Conservation (phyloP, 352 stramenopile species). For the Phytophthora pinifolia region DNA sequence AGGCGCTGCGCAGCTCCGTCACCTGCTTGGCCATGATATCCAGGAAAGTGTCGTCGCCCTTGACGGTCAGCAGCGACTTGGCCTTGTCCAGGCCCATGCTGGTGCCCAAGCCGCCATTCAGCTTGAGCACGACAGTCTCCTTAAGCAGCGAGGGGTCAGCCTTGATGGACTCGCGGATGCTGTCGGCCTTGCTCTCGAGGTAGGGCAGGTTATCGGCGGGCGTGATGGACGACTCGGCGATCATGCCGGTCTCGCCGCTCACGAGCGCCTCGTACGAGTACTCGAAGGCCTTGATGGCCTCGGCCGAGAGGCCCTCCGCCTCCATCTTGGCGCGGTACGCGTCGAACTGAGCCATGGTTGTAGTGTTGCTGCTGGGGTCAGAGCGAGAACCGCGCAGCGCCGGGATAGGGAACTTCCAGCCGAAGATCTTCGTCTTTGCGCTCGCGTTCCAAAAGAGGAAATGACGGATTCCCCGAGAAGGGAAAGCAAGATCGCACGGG, state of each 20-base stretch:
- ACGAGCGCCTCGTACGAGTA: conserved; percentile 96
- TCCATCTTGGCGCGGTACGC: conserved; percentile 96
- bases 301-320: conserved; percentile 92
- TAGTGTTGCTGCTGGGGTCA: conserved; percentile 27
- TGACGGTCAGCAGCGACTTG: conserved; percentile 94
- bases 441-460: conserved; percentile 36
- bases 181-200: conserved; percentile 73
- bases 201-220: conserved; percentile 80
- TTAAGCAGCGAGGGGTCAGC: conserved; percentile 73
- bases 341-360: conserved; percentile 61
- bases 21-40: conserved; percentile 91
- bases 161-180: conserved; percentile 76
- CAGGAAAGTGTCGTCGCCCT: conserved; percentile 94
- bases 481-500: conserved; percentile 15
- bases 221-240: conserved; percentile 93
- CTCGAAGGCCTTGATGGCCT: conserved; percentile 97
- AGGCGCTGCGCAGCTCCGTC: conserved; percentile 93
- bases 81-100: conserved; percentile 95
- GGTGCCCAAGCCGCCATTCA: conserved; percentile 85
- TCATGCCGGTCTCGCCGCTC: conserved; percentile 95
- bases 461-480: conserved; percentile 18
- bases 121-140: conserved; percentile 88
- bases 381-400: conserved; percentile 30
- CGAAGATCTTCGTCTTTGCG: conserved; percentile 49
- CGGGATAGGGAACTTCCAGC: conserved; percentile 28